phyloP scores from a whole-genome alignment of 306 rosid genomes.

The Vachellia pachyceras region DNA sequence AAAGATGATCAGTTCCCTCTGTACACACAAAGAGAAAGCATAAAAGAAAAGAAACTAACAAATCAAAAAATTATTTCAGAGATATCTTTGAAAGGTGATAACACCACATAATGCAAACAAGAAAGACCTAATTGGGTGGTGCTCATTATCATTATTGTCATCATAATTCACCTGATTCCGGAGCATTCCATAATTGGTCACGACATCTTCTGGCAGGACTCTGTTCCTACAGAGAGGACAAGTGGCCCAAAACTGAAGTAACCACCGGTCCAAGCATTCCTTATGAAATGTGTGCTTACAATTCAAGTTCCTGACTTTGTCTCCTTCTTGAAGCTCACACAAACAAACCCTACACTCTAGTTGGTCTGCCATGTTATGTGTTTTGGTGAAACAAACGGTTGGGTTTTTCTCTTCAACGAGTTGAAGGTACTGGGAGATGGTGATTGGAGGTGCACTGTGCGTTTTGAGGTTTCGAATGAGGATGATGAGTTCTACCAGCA shows the following conservation, averaged over 20 bases:
- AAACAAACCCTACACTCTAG: constrained; percentile 81
- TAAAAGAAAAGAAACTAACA: neutral
- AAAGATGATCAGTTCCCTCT: constrained; percentile 19
- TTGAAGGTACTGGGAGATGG: constrained; percentile 68
- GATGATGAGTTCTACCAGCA: constrained; percentile 59
- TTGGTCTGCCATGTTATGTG: neutral
- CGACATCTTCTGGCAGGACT: constrained; percentile 76
- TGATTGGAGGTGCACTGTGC: constrained; percentile 47
- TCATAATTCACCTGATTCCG: constrained; percentile 63
- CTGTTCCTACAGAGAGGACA: constrained; percentile 90
- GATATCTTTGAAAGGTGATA: constrained; percentile 55
- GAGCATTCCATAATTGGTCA: constrained; percentile 54
- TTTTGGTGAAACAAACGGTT: constrained; percentile 45
- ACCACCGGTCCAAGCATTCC: constrained; percentile 87
- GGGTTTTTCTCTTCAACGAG: constrained; percentile 79
- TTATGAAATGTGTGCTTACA: constrained; percentile 83
- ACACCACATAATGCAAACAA: constrained; percentile 66
- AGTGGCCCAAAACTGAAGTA: constrained; percentile 71
- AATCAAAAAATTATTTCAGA: constrained; percentile 25
- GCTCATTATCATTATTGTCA: constrained; percentile 56
- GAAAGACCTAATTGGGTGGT: constrained; percentile 42
- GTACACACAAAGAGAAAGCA: neutral
- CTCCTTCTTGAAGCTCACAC: constrained; percentile 79
- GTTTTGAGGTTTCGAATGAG: constrained; percentile 47
- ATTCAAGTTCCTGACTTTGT: constrained; percentile 63